phyloP scores from a whole-genome alignment of 2,329 filamentous ascomycete genomes.

The Colletotrichum sp. region DNA sequence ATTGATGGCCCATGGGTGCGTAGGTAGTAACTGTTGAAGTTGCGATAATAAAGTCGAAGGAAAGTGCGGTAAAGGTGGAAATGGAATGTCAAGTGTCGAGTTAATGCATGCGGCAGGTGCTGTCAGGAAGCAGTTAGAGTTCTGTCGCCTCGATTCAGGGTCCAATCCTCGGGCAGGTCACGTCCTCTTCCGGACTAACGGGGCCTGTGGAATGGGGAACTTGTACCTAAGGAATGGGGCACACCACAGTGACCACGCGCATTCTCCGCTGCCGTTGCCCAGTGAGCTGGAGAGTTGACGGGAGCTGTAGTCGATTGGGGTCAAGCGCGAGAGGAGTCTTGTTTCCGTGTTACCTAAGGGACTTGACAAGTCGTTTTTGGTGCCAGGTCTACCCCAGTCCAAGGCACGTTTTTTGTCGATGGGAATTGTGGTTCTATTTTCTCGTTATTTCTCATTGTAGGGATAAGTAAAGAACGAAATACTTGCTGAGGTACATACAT shows the following conservation, averaged over 20 bases:
- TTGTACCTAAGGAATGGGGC: not conserved
- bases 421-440: not conserved
- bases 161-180: not conserved
- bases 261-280: not conserved
- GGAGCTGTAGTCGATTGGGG: not conserved
- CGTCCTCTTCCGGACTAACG: not conserved
- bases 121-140: not conserved
- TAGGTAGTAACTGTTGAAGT: not conserved
- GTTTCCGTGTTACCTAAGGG: slow-evolving; percentile 6
- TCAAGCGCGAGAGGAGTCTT: not conserved
- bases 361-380: not conserved
- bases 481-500: not conserved
- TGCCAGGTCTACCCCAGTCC: not conserved
- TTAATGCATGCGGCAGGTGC: not conserved
- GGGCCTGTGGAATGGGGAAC: not conserved
- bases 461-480: not conserved
- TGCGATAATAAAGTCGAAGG: not conserved
- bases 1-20: not conserved
- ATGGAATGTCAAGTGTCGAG: not conserved
- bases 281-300: not conserved
- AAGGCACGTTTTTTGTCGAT: not conserved
- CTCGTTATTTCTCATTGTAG: not conserved
- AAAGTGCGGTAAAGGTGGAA: not conserved
- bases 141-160: not conserved
- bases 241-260: not conserved